Evolutionary conservation across 495 filamentous ascomycete species (phyloP).

Genomic region (Eremomyces bilateralis): DNA sequence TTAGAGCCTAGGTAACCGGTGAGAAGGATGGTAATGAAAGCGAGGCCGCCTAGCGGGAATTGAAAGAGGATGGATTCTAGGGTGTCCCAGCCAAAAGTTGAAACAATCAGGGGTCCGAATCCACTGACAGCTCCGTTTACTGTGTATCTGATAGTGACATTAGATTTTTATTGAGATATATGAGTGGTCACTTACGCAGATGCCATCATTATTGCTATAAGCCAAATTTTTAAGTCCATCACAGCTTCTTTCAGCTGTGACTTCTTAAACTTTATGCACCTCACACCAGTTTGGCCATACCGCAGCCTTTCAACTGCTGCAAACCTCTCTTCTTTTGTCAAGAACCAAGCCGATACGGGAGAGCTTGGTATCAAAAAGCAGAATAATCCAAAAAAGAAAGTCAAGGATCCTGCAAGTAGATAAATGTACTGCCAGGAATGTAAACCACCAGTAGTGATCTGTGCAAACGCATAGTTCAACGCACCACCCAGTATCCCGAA

Average conservation of each 20-base stretch:
- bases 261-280: constrained; percentile 29
- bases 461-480: constrained; percentile 48
- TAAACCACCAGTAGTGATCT: constrained; percentile 32
- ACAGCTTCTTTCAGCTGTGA: constrained; percentile 27
- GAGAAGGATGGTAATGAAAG: constrained; percentile 38
- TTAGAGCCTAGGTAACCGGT: constrained; percentile 38
- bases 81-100: constrained; percentile 45
- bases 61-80: constrained; percentile 50
- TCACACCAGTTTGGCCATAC: constrained; percentile 29
- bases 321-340: constrained; percentile 26
- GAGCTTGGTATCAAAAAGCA: constrained; percentile 36
- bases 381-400: constrained; percentile 39
- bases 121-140: constrained; percentile 59
- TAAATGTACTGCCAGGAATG: constrained; percentile 49
- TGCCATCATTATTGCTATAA: constrained; percentile 35
- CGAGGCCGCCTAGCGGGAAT: constrained; percentile 45
- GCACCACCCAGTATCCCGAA: constrained; percentile 48
- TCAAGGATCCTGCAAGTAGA: constrained; percentile 38
- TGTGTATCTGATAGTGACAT: constrained; percentile 27
- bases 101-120: constrained; percentile 54
- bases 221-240: constrained; percentile 29
- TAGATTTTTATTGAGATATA: background rate
- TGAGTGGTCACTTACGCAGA: constrained; percentile 21
- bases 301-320: constrained; percentile 32
- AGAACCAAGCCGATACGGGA: constrained; percentile 30